These are phyloP conservation scores for Septoria petroselini DNA, from an alignment of 2,329 filamentous ascomycete genomes.

Conservation along the genomic window DNA sequence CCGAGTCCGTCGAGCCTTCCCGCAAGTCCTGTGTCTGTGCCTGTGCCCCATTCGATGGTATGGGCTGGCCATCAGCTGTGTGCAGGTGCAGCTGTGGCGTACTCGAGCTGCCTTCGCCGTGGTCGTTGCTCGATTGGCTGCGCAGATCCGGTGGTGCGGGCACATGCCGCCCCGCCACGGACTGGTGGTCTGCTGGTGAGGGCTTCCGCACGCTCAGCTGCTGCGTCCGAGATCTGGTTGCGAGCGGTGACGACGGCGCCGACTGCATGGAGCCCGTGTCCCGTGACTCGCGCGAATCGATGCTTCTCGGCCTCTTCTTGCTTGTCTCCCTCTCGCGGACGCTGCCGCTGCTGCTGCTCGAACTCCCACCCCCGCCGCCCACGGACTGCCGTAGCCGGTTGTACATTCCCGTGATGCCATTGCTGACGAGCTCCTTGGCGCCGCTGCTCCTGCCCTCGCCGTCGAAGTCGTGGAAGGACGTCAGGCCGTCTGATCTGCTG, in stretches of 20 bases:
- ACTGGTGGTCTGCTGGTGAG: conserved; percentile 19
- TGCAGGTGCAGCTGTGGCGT: conserved; percentile 23
- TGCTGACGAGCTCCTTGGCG: conserved; percentile 39
- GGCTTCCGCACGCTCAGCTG: conserved; percentile 21
- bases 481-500: conserved; percentile 79
- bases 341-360: conserved; percentile 25
- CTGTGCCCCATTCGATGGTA: conserved; percentile 16
- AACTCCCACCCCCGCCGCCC: conserved; percentile 1
- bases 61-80: conserved; percentile 21
- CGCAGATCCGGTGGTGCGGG: conserved; percentile 24
- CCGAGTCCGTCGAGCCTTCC: conserved; percentile 5
- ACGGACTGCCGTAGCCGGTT: conserved; percentile 64
- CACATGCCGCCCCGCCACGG: conserved; percentile 23
- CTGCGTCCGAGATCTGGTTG: conserved; percentile 16
- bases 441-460: conserved; percentile 55
- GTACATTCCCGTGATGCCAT: conserved; percentile 74
- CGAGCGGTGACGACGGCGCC: conserved; percentile 18
- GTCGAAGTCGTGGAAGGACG: conserved; percentile 92
- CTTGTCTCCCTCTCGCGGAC: conserved; percentile 3
- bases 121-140: conserved; percentile 18
- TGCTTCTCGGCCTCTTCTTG: conserved; percentile 31
- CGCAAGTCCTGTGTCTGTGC: too few relatives aligned
- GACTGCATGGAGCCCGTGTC: conserved; percentile 26
- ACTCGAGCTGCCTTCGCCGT: conserved; percentile 10
- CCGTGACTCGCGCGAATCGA: conserved; percentile 26